These are phyloP conservation scores for Laburnicola sp. DNA, from an alignment of 2,329 filamentous ascomycete species.

Conservation along the genomic window DNA sequence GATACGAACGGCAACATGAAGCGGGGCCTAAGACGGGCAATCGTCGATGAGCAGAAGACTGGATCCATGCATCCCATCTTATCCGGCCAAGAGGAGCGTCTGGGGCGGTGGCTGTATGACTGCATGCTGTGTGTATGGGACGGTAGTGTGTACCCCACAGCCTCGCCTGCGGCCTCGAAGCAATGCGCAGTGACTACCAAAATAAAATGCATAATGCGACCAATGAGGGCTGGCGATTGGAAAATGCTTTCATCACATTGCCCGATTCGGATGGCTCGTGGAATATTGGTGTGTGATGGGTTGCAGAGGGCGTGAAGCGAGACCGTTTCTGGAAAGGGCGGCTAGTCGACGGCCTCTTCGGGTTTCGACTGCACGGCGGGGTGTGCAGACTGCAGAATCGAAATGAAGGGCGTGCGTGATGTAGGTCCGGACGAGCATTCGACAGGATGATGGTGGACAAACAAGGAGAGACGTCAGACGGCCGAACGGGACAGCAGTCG, in stretches of 20 bases:
- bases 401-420: constrained; percentile 5
- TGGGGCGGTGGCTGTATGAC: too few species aligned
- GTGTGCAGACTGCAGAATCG: neutral
- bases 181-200: neutral
- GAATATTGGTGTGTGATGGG: constrained; percentile 38
- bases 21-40: too few species aligned
- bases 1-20: too few species aligned
- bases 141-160: neutral
- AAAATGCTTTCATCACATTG: constrained; percentile 14
- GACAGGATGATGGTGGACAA: neutral
- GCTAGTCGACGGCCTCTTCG: constrained; percentile 18
- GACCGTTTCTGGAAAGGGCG: constrained; percentile 24
- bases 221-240: constrained; percentile 25
- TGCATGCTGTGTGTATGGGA: too few species aligned
- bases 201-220: constrained; percentile 16
- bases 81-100: too few species aligned
- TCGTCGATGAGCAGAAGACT: too few species aligned
- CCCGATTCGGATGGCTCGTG: constrained; percentile 22
- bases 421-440: constrained; percentile 2
- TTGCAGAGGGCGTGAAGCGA: constrained; percentile 25
- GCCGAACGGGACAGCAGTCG: neutral
- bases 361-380: neutral
- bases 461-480: neutral
- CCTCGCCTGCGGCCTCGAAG: neutral
- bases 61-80: too few species aligned